Base-by-base conservation (phyloP, 2,329 filamentous ascomycete species). In the Incumbomyces delicatus region DNA sequence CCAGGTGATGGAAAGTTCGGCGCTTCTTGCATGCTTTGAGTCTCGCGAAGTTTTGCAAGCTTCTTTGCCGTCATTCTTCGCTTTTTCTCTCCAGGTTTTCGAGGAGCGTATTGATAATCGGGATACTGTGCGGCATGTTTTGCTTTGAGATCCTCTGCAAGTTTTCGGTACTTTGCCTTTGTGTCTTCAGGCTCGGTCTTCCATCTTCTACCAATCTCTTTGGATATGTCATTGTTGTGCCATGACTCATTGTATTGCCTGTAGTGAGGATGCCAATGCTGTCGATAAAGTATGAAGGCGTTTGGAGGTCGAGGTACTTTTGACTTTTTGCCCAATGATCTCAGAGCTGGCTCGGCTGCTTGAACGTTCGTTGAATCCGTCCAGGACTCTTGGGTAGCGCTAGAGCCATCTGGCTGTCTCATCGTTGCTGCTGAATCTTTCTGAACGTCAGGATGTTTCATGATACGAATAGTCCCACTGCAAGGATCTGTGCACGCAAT, bases 221-320 rank as follows among this genome's bases (percentile, higher is more conserved):
- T 55, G 2, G 66, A 71, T 36, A 71, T 70, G 18, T 66, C 58
- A 47, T 70, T 71, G 57, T 71, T 72, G 44, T 67, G 62, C 27
- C 69, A 51, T 11, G 58, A 59, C n/a, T 67, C 66, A 47, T 67
- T 60, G 31, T 55, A 47, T n/a, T 59, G 63, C 45, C 66, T 67
- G 38, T 67, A 51, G 12, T 51, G 50, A 1, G 62, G 57, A 48
- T 68, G 64, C 44, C 67, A 60, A 37, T 67, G 58, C 52, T 67
- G 60, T 20, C 68, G 64, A 53, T 70, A 72, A 18, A 71, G 58
- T 46, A 71, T 70, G 57, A 70, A 71, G 4, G 65, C 64, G 57
- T 71, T 71, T 13, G 65, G 63, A 14, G 69, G 68, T n/a, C 69
- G 65, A 44, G 66, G 64, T 18, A 70, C 57, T 50, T 69, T 68